phyloP scores from a whole-genome alignment of 768 basidiomycete genomes.

The Serpula lacrymans region DNA sequence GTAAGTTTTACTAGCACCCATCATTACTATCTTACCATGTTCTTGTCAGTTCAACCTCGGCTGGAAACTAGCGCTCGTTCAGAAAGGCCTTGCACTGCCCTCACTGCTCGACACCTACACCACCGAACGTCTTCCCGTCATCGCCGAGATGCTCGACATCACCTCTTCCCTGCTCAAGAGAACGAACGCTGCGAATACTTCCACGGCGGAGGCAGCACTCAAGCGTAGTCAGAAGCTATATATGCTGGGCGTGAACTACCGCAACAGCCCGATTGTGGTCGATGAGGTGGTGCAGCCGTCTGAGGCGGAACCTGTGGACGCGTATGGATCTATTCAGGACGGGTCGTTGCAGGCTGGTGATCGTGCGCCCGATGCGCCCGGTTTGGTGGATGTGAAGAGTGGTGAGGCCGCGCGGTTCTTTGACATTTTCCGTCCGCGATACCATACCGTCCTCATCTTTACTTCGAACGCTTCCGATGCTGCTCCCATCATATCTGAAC shows the following conservation, averaged over 20 bases:
- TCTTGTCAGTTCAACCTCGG: constrained; percentile 35
- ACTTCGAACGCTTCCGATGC: constrained; percentile 1
- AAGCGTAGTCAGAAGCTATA: constrained; percentile 20
- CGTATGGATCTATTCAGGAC: constrained; percentile 9
- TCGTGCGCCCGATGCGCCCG: constrained; percentile 13
- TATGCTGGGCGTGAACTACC: constrained; percentile 53
- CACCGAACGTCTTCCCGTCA: constrained; percentile 43
- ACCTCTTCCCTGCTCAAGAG: constrained; percentile 28
- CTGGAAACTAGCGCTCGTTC: constrained; percentile 44
- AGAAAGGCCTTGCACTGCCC: constrained; percentile 31
- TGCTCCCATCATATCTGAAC: not conserved
- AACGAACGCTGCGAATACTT: constrained; percentile 5
- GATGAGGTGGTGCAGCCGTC: constrained; percentile 34
- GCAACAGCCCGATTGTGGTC: constrained; percentile 45
- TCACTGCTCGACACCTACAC: constrained; percentile 39
- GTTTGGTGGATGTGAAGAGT: not conserved
- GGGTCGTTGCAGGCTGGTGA: constrained; percentile 9
- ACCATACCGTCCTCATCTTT: constrained; percentile 6
- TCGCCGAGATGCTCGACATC: constrained; percentile 41
- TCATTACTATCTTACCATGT: not conserved
- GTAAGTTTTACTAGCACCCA: constrained; percentile 7
- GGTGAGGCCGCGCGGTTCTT: constrained; percentile 4
- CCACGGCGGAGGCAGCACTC: not conserved
- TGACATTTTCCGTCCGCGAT: constrained; percentile 16
- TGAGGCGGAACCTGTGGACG: not conserved